Conservation (phyloP, 176 grass and related monocot species). For the Areca catechu region DNA sequence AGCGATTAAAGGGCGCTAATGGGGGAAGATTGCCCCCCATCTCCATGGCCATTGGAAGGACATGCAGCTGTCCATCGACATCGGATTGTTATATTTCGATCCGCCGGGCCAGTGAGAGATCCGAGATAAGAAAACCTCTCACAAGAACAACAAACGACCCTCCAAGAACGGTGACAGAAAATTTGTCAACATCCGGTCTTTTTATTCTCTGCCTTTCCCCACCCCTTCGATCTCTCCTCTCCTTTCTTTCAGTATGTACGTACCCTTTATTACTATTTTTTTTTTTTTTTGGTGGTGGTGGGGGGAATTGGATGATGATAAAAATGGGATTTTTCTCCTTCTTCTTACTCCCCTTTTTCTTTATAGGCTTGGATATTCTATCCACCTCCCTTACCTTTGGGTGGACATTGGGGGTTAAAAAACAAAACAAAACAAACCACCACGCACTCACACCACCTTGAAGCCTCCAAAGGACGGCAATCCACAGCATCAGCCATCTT, state of each 20-base stretch:
- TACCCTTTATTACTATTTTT: no score
- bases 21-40: slow-evolving; percentile 11
- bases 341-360: slow-evolving; percentile 4
- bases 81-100: not conserved
- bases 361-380: slow-evolving; percentile 31
- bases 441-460: not conserved
- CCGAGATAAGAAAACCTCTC: slow-evolving; percentile 20
- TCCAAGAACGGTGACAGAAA: slow-evolving; percentile 43
- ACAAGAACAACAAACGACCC: slow-evolving; percentile 31
- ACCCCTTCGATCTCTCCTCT: not conserved
- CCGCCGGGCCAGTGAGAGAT: slow-evolving; percentile 2
- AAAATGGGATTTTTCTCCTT: slow-evolving; percentile 27
- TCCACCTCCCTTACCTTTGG: no score
- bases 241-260: not conserved
- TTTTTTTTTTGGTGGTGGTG: no score
- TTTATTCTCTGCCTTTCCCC: slow-evolving; percentile 27
- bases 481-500: not conserved
- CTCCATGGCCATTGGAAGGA: slow-evolving; percentile 18
- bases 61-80: not conserved
- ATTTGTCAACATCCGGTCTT: slow-evolving; percentile 74
- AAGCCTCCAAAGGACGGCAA: not conserved
- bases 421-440: not conserved
- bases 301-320: not conserved
- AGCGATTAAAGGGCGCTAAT: slow-evolving; percentile 22
- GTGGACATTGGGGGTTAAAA: no score